phyloP scores from a whole-genome alignment of 2,329 filamentous ascomycete genomes.

The Talaromyces sp. region DNA sequence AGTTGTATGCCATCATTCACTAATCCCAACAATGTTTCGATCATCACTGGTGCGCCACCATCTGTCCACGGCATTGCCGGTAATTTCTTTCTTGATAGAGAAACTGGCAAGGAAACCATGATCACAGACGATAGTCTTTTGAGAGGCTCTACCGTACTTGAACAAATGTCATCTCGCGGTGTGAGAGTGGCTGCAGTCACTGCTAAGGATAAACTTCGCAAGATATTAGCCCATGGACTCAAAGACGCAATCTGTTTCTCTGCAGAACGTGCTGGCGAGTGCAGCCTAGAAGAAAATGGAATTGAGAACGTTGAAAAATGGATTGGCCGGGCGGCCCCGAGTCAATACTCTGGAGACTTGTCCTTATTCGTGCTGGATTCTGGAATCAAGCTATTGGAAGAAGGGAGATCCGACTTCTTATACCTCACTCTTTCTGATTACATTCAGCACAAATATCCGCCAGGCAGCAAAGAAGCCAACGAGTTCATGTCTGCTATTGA shows the following conservation, averaged over 20 bases:
- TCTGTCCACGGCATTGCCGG: slow-evolving; percentile 45
- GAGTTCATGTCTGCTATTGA: slow-evolving; percentile 41
- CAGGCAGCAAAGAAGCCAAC: slow-evolving; percentile 38
- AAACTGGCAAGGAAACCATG: slow-evolving; percentile 44
- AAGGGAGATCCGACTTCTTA: slow-evolving; percentile 41
- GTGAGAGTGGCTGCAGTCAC: slow-evolving; percentile 47
- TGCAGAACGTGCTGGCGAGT: slow-evolving; percentile 33
- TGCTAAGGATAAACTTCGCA: slow-evolving; percentile 48
- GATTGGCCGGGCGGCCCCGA: slow-evolving; percentile 38
- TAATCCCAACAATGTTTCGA: slow-evolving; percentile 49
- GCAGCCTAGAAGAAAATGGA: slow-evolving; percentile 36
- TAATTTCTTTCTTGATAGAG: slow-evolving; percentile 46
- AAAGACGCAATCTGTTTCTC: slow-evolving; percentile 43
- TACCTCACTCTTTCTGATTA: slow-evolving; percentile 49
- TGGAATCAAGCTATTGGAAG: slow-evolving; percentile 44
- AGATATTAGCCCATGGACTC: slow-evolving; percentile 42
- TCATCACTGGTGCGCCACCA: slow-evolving; percentile 45
- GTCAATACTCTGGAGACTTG: slow-evolving; percentile 47
- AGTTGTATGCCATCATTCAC: slow-evolving; percentile 48
- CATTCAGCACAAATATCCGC: slow-evolving; percentile 47
- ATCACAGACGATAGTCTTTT: slow-evolving; percentile 43
- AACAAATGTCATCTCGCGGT: slow-evolving; percentile 40
- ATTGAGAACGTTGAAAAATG: slow-evolving; percentile 39
- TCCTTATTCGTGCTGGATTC: slow-evolving; percentile 48
- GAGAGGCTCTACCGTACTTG: slow-evolving; percentile 44